A percentile compares a stretch with the other conserved stretches of the same genome.
These are phyloP conservation scores for Borovskyia barvae DNA, from an alignment of 208 protist genomes.

Conservation along the genomic window DNA sequence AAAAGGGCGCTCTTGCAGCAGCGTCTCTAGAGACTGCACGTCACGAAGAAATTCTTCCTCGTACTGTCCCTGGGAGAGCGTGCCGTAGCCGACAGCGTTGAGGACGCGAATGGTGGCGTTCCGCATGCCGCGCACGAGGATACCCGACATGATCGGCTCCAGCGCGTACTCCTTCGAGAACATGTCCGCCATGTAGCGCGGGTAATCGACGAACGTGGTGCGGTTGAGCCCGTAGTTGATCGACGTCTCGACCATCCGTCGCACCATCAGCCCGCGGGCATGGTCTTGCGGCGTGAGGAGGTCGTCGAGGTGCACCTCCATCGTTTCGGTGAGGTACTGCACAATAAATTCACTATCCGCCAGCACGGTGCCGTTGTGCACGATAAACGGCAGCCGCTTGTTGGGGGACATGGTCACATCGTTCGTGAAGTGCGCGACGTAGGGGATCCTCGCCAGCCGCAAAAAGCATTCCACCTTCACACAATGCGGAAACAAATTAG, in stretches of 20 bases:
- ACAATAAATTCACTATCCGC: constrained; percentile 61
- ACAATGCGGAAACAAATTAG: constrained; percentile 67
- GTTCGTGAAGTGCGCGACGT: constrained; percentile 67
- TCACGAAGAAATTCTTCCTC: constrained; percentile 59
- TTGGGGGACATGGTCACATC: constrained; percentile 56
- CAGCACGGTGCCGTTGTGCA: constrained; percentile 49
- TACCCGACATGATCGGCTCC: constrained; percentile 32
- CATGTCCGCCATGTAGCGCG: constrained; percentile 51
- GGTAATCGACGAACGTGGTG: constrained; percentile 53
- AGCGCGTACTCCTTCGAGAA: constrained; percentile 55
- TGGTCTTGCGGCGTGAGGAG: constrained; percentile 48
- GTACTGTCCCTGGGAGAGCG: constrained; percentile 47
- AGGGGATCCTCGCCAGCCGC: constrained; percentile 67
- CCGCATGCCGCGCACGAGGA: constrained; percentile 58
- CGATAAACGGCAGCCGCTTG: constrained; percentile 58
- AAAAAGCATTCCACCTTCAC: constrained; percentile 73
- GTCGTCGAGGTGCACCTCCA: constrained; percentile 48
- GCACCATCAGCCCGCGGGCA: constrained; percentile 43
- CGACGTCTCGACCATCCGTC: constrained; percentile 59
- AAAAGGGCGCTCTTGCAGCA: constrained; percentile 38
- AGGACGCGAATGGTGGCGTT: constrained; percentile 41
- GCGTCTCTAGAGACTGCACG: constrained; percentile 53
- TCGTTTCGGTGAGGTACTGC: constrained; percentile 52
- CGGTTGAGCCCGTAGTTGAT: constrained; percentile 71
- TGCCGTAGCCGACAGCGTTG: constrained; percentile 51